These are phyloP conservation scores for Ophiostoma triangulosporum DNA, from an alignment of 2,329 filamentous ascomycete genomes.

Conservation along the genomic window DNA sequence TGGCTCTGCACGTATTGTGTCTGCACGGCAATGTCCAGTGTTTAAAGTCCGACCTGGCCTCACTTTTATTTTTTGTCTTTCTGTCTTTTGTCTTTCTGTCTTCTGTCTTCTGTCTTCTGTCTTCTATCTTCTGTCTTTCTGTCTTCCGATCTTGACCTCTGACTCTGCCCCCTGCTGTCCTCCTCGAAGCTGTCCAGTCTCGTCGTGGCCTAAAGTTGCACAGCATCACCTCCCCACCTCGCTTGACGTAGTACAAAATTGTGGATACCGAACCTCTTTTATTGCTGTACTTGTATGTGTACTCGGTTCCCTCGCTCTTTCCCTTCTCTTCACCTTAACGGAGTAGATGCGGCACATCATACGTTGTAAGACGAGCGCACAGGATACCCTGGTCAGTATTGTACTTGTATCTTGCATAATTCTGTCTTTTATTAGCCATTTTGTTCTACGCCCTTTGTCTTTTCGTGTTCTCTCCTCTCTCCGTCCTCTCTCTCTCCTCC, in stretches of 20 bases:
- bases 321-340: neutral
- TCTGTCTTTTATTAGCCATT: neutral
- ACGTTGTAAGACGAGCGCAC: conserved; percentile 1
- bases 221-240: neutral
- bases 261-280: neutral
- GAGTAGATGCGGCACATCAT: conserved; percentile 1
- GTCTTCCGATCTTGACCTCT: neutral
- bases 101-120: neutral
- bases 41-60: too few relatives aligned
- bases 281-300: neutral
- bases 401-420: too few relatives aligned
- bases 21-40: neutral
- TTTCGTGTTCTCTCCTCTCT: neutral
- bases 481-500: neutral
- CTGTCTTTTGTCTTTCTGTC: neutral
- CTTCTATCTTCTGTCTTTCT: neutral
- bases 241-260: neutral
- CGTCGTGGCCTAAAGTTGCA: neutral
- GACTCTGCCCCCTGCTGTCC: neutral
- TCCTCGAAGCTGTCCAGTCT: neutral
- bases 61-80: too few relatives aligned
- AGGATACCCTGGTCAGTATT: neutral
- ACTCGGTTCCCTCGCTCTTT: neutral
- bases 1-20: neutral
- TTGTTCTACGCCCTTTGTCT: neutral